Percentiles rank a stretch among this genome's conserved stretches.
phyloP scores from a whole-genome alignment of 129 eudicot genomes.

The Flaveria bidentis region DNA sequence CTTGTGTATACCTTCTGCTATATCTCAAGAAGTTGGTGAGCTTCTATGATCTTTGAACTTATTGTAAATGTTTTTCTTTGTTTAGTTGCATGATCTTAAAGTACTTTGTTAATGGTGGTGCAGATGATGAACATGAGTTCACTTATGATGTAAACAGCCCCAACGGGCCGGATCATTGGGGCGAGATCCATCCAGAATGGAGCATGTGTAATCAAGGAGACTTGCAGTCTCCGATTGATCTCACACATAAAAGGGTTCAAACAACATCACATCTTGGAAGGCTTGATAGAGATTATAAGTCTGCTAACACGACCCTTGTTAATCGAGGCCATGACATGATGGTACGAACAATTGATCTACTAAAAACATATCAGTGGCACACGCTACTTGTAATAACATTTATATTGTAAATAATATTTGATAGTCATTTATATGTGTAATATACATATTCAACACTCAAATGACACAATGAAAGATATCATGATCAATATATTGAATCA shows the following conservation, averaged over 20 bases:
- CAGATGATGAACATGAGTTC: conserved; percentile 63
- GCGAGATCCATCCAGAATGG: conserved; percentile 61
- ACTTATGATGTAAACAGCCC: conserved; percentile 35
- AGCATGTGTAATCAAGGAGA: conserved; percentile 46
- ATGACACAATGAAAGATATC: not conserved
- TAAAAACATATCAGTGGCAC: not conserved
- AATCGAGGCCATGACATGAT: conserved; percentile 75
- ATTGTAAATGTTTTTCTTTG: not conserved
- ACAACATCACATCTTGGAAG: conserved; percentile 43
- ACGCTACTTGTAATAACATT: not conserved
- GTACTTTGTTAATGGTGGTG: conserved; percentile 1
- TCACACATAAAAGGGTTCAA: conserved; percentile 44
- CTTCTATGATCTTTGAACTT: not conserved
- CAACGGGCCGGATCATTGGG: conserved; percentile 57
- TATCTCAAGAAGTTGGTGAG: conserved; percentile 63
- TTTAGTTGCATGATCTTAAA: not conserved
- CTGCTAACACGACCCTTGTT: conserved; percentile 56
- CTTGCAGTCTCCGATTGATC: conserved; percentile 78
- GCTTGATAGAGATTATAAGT: conserved; percentile 48
- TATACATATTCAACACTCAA: not conserved
- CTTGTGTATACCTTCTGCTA: conserved; percentile 10
- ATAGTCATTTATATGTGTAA: not conserved
- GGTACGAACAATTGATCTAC: conserved; percentile 29
- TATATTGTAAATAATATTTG: not conserved
- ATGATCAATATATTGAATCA: no score